Evolutionary conservation across 2,329 filamentous ascomycete species (phyloP).

Genomic region (Colletotrichum gigasporum): DNA sequence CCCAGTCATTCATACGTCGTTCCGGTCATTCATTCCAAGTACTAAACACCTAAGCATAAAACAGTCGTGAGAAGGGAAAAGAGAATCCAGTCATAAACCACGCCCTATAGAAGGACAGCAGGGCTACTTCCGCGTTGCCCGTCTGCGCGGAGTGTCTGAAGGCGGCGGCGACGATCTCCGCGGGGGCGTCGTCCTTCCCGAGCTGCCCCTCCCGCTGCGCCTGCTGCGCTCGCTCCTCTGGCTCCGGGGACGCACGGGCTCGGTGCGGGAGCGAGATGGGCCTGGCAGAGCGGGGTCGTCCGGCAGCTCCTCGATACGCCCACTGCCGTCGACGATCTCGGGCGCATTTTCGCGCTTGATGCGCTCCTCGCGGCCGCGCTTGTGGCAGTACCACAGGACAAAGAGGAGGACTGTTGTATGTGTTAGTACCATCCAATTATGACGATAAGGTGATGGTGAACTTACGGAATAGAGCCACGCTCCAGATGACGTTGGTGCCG

Average conservation of each 20-base stretch:
- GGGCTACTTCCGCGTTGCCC: conserved; percentile 21
- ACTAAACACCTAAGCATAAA: neutral
- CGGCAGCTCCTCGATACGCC: conserved; percentile 59
- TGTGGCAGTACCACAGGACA: conserved; percentile 98
- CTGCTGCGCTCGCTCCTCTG: conserved; percentile 33
- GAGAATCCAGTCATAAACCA: neutral
- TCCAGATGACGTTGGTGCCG: conserved; percentile 90
- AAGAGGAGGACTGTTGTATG: conserved; percentile 77
- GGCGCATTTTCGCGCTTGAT: conserved; percentile 68
- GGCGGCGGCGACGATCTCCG: conserved; percentile 3
- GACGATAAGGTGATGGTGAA: neutral
- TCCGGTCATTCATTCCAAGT: neutral
- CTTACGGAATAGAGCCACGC: conserved; percentile 86
- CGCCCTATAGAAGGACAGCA: neutral
- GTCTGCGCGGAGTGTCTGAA: conserved; percentile 9
- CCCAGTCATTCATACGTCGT: conserved; percentile 1
- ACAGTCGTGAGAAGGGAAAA: neutral
- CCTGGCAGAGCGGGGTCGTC: conserved; percentile 56
- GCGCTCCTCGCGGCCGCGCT: conserved; percentile 87
- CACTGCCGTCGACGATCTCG: conserved; percentile 45
- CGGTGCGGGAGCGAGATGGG: conserved; percentile 33
- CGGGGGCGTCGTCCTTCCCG: conserved; percentile 20
- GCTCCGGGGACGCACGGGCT: conserved; percentile 22
- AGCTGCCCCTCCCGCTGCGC: conserved; percentile 23
- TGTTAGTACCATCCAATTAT: conserved; percentile 17